Conservation (phyloP, 108 stramenopile genomes). For the Skeletonema potamos region DNA sequence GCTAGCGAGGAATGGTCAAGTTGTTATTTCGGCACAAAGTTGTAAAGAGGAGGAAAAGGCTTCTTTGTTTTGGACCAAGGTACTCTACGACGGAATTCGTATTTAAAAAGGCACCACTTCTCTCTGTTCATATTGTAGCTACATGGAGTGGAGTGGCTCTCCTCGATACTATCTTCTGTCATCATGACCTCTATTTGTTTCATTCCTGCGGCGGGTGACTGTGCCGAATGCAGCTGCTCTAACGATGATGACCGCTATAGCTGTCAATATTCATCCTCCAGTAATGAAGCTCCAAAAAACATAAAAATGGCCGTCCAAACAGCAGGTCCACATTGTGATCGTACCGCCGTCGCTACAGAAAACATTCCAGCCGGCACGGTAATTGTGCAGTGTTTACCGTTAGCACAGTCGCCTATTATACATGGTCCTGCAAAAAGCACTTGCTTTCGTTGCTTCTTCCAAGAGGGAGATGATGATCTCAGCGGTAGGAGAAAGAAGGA, state of each 20-base stretch:
- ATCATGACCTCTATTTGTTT: no score
- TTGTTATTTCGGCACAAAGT: no score
- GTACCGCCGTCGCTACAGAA: constrained; percentile 16
- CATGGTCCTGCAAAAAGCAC: constrained; percentile 6
- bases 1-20: no score
- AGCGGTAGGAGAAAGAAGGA: background rate
- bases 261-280: background rate
- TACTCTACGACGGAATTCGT: no score
- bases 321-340: constrained; percentile 20
- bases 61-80: no score
- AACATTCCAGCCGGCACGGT: constrained; percentile 24
- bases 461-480: constrained; percentile 11
- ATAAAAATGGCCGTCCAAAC: constrained; percentile 8
- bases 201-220: background rate
- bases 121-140: no score
- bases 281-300: background rate
- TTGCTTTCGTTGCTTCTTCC: constrained; percentile 29
- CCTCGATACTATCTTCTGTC: no score
- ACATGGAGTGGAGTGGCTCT: no score
- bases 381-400: constrained; percentile 34
- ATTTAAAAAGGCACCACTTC: no score
- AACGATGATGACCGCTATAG: background rate
- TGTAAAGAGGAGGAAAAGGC: no score
- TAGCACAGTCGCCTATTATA: constrained; percentile 21
- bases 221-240: background rate